Evolutionary conservation across 441 rosid genomes (phyloP).

Genomic region (Daphne laureola): DNA sequence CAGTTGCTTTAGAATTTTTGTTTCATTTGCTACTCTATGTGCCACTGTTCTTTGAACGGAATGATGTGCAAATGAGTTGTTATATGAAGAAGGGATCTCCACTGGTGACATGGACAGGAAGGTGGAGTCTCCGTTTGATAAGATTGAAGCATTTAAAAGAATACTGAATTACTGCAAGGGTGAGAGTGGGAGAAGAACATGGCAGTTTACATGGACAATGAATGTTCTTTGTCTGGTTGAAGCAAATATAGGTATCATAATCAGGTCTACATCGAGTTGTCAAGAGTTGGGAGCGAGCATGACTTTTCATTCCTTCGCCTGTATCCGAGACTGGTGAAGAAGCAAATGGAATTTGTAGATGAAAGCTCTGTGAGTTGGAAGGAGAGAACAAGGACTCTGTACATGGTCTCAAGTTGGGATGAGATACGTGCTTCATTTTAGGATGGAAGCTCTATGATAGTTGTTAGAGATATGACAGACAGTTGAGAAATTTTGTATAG

Average conservation of each 20-base stretch:
- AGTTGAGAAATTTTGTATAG: conserved; percentile 22
- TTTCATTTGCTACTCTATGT: too few relatives aligned
- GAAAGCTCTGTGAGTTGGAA: conserved; percentile 54
- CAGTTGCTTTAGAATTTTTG: too few relatives aligned
- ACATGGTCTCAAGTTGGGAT: conserved; percentile 82
- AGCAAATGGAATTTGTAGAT: conserved; percentile 48
- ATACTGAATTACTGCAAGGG: conserved; percentile 28
- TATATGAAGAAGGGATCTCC: conserved; percentile 54
- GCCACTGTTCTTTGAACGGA: too few relatives aligned
- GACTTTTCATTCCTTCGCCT: conserved; percentile 77
- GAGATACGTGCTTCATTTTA: conserved; percentile 87
- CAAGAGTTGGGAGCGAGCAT: conserved; percentile 67
- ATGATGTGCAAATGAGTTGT: conserved; percentile 57
- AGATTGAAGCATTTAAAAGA: conserved; percentile 47
- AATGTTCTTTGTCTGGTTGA: conserved; percentile 86
- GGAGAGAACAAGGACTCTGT: conserved; percentile 61
- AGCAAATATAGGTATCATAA: conserved; percentile 86
- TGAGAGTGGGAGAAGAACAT: too few relatives aligned
- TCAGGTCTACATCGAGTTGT: conserved; percentile 78
- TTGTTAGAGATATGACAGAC: conserved; percentile 58
- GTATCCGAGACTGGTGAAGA: conserved; percentile 57
- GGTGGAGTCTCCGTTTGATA: conserved; percentile 72
- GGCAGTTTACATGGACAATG: conserved; percentile 56
- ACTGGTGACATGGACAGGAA: conserved; percentile 63
- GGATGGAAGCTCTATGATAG: conserved; percentile 60